Base-by-base conservation (phyloP, 2,329 filamentous ascomycete genomes). In the Pleurostoma richardsiae region DNA sequence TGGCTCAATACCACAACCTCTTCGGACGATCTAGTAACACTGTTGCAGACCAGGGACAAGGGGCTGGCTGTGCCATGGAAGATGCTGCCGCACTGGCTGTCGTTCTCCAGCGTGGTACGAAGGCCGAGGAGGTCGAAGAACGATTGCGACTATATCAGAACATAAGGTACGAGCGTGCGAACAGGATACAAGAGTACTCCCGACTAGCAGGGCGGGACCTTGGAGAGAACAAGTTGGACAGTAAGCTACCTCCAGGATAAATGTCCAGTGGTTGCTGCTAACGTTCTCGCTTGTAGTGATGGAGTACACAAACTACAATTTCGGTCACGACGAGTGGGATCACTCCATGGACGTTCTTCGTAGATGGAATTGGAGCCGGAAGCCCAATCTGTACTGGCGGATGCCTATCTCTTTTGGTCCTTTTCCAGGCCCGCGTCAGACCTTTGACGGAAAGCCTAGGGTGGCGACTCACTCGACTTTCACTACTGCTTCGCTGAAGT, bases 41-140 rank as follows among this genome's bases (percentile, higher is more conserved):
- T 26, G 27, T 4, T 7, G 8, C 30, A 64, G 61, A 63, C 40
- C 79, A 82, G 61, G 81, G 75, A 0, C 80, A 84, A 57, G 83
- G 82, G 3, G 83, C 75, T 6, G 81, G 66, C 0, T 69, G 79
- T 47, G 84, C 85, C 0, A 85, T 88, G 40, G 84, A 88, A 57
- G 85, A 88, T 51, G 83, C 76, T 0, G 77, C 76, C 0, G 73
- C 81, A 0, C 58, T 88, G 1, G 73, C 71, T 1, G 73, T 76
- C 2, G 67, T 88, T 5, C 65, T 88, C 0, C 72, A 74, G 0
- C 51, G 54, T 0, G 74, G 72, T 0, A 75, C 74, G 0, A 47
- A 56, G 0, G 50, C 58, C 0, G 59, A 66, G 0, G 75, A 81
- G 0, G 64, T 87, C 0, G 63, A 74, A 0, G 73, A 77, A 6